Conservation (phyloP, 2,329 filamentous ascomycete genomes). For the Pseudofabraea citricarpa region DNA sequence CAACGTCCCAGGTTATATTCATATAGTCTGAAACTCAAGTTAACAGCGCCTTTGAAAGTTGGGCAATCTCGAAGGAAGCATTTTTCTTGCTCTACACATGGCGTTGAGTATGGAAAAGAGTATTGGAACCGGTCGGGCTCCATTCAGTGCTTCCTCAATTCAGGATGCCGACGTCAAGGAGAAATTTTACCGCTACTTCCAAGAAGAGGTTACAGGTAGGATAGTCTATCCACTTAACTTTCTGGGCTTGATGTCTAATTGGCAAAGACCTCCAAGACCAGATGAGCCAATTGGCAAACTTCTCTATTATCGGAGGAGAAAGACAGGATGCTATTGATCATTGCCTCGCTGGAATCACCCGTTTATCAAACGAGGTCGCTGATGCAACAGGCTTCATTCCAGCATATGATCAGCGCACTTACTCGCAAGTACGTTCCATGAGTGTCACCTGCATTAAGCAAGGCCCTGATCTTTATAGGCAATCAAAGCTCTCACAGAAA, state of each 20-base stretch:
- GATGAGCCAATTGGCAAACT: conserved; percentile 62
- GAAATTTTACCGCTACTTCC: conserved; percentile 80
- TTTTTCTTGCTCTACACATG: too few relatives aligned
- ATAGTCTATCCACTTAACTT: not conserved
- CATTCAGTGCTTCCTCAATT: conserved; percentile 13
- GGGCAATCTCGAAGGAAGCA: too few relatives aligned
- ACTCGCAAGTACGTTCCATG: conserved; percentile 57
- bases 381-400: conserved; percentile 80
- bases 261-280: conserved; percentile 67
- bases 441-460: not conserved
- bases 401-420: conserved; percentile 84
- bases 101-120: conserved; percentile 1
- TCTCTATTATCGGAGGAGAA: conserved; percentile 63
- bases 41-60: too few relatives aligned
- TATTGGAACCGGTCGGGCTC: conserved; percentile 6
- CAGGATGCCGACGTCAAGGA: conserved; percentile 54
- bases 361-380: conserved; percentile 77
- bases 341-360: conserved; percentile 73
- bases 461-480: conserved; percentile 41
- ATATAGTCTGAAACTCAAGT: too few relatives aligned
- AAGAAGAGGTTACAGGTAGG: conserved; percentile 67
- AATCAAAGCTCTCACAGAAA: conserved; percentile 76
- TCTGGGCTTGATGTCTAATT: conserved; percentile 1
- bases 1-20: too few relatives aligned
- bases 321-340: conserved; percentile 77